Percentiles rank a stretch among this genome's conserved stretches.
These are phyloP conservation scores for Acanthamoeba healyi DNA, from an alignment of 208 protist genomes.

Conservation along the genomic window DNA sequence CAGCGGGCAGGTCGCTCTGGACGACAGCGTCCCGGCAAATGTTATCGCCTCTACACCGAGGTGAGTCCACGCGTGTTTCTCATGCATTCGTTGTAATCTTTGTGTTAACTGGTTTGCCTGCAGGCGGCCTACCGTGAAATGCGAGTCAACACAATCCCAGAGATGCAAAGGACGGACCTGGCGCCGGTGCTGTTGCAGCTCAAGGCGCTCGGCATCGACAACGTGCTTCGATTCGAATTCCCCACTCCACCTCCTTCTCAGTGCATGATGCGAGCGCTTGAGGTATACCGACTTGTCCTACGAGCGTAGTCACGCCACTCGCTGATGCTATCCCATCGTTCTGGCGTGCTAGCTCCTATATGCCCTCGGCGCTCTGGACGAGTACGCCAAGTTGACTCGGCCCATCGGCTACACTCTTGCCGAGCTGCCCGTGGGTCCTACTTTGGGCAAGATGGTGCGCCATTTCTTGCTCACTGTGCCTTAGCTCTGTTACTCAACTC, in stretches of 20 bases:
- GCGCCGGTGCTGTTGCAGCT: constrained; percentile 90
- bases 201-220: constrained; percentile 91
- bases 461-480: neutral
- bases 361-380: constrained; percentile 91
- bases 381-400: constrained; percentile 82
- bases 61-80: constrained; percentile 73
- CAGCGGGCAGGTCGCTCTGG: constrained; percentile 91
- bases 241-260: constrained; percentile 88
- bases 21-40: constrained; percentile 86
- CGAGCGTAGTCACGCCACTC: no score
- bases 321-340: neutral
- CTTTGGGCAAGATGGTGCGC: constrained; percentile 87
- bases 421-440: constrained; percentile 91
- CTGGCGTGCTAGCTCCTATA: constrained; percentile 89
- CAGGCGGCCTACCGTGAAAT: constrained; percentile 28
- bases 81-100: neutral
- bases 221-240: constrained; percentile 93
- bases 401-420: constrained; percentile 89
- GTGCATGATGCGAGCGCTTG: constrained; percentile 86
- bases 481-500: neutral
- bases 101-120: neutral
- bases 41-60: constrained; percentile 91
- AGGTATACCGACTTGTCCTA: no score
- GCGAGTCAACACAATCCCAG: constrained; percentile 25
- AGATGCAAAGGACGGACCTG: constrained; percentile 86